Base-by-base conservation (phyloP, 768 basidiomycete species). In the Asterophora lycoperdoides region DNA sequence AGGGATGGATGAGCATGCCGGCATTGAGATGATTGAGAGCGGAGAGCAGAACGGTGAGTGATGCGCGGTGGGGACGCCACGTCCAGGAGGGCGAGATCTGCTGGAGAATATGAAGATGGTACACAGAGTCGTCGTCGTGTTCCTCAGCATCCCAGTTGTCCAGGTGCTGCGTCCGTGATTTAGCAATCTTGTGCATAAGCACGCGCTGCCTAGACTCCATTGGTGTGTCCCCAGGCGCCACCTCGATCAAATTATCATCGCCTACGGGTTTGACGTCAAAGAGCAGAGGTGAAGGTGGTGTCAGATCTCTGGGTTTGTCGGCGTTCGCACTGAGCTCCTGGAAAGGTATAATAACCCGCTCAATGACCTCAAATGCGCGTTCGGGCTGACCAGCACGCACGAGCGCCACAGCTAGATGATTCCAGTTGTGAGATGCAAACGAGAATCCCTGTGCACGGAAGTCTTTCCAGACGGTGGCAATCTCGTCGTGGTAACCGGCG, bases 341-440 rank as follows among this genome's bases (percentile, higher is more conserved):
- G 56, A 77, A 77, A 0, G 81, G 83, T 19, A 93, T 58, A 44
- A 96, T 72, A 37, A 96, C 80, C 44, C 77, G 73, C 61, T 97
- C 89, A 35, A 91, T 64, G 29, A 94, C 73, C 56, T 86, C 81
- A 65, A 94, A 93, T 8, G 90, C 92, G 38, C 84, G 84, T 56
- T 86, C 82, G n/a, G 81, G 68, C 59, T 93, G 80, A 19, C 89
- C 90, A 0, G 87, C 89, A 26, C 88, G 82, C 33, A 92, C 73
- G 18, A 94, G 75, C 11, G 83, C 86, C 8, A 86, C 72, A 19
- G 75, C 77, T 20, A 96, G 75, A 58, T 89, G 83, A 59, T 95
- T 96, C 89, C 92, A 98, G 64, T 96, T 97, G 58, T 87, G 83
- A 10, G 87, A 77, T 62, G 94, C 90, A 63, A 93, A 91, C 10